phyloP scores from a whole-genome alignment of 1,139 yeast species.

The Blastobotrys malaysiensis region DNA sequence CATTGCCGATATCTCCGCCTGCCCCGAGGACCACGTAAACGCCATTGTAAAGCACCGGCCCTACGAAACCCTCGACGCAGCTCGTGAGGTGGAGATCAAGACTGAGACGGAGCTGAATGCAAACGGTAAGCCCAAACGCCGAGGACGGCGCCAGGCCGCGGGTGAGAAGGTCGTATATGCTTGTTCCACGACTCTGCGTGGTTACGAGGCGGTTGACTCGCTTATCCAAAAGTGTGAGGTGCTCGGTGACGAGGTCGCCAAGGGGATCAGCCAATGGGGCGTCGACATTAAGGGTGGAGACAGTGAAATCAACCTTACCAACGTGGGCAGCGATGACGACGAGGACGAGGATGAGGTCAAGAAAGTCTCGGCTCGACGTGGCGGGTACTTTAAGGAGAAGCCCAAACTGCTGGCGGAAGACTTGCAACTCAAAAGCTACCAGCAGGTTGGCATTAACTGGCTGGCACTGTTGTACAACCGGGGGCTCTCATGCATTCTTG shows the following conservation, averaged over 20 bases:
- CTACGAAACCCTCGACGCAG: constrained; percentile 48
- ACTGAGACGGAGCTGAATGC: constrained; percentile 19
- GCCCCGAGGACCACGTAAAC: constrained; percentile 64
- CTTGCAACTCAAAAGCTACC: constrained; percentile 74
- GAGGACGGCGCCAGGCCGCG: constrained; percentile 47
- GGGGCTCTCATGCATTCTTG: constrained; percentile 82
- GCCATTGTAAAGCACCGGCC: constrained; percentile 63
- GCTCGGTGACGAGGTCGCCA: constrained; percentile 64
- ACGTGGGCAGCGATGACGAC: constrained; percentile 23
- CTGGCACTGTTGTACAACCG: constrained; percentile 69
- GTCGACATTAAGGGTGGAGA: constrained; percentile 35
- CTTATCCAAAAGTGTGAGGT: constrained; percentile 77
- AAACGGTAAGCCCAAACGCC: constrained; percentile 33
- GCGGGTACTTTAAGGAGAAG: constrained; percentile 59
- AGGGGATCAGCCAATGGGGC: constrained; percentile 83
- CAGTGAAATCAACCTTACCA: constrained; percentile 30
- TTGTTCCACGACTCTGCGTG: constrained; percentile 63
- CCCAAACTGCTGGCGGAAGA: constrained; percentile 63
- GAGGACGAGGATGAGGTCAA: constrained; percentile 23
- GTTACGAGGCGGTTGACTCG: constrained; percentile 91
- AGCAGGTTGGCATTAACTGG: constrained; percentile 96
- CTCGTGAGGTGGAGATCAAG: constrained; percentile 46
- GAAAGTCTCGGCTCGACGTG: constrained; percentile 17
- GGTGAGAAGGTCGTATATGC: constrained; percentile 77
- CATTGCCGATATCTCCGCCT: constrained; percentile 71